A percentile compares a stretch with the other conserved stretches of the same genome.
Evolutionary conservation across 2,329 filamentous ascomycete genomes (phyloP).

Genomic region (Alternaria brassicicola): DNA sequence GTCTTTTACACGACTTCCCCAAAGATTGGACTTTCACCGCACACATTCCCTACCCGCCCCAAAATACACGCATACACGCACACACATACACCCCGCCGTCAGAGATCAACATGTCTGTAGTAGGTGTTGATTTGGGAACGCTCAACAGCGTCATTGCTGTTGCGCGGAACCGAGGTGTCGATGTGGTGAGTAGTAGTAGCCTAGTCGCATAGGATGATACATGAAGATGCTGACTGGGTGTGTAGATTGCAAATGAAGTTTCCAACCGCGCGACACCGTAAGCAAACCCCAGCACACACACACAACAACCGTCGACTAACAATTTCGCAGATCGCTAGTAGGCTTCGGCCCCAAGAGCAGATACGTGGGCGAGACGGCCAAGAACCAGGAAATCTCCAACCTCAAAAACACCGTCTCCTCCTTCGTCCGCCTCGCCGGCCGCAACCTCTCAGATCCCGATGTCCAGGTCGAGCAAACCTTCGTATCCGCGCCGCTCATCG

Average conservation of each 20-base stretch:
- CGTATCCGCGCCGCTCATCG: slow-evolving; percentile 82
- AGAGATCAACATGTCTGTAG: slow-evolving; percentile 62
- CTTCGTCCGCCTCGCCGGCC: slow-evolving; percentile 90
- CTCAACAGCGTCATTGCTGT: slow-evolving; percentile 98
- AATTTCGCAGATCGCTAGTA: slow-evolving; percentile 71
- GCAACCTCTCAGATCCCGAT: slow-evolving; percentile 87
- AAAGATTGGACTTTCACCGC: slow-evolving; percentile 3
- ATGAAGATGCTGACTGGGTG: slow-evolving; percentile 39
- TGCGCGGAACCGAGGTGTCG: slow-evolving; percentile 96
- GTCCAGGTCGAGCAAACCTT: slow-evolving; percentile 90
- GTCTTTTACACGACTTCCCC: slow-evolving; percentile 13
- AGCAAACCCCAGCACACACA: slow-evolving; percentile 53
- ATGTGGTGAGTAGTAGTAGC: slow-evolving; percentile 83
- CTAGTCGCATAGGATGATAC: background rate
- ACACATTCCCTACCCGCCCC: slow-evolving; percentile 13
- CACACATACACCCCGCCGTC: slow-evolving; percentile 39
- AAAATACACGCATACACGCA: slow-evolving; percentile 35
- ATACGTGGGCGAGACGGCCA: slow-evolving; percentile 92
- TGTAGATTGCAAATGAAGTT: slow-evolving; percentile 96
- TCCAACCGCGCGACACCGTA: slow-evolving; percentile 98
- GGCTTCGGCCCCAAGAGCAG: slow-evolving; percentile 93
- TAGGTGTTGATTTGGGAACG: slow-evolving; percentile 92
- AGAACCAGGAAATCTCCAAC: slow-evolving; percentile 99
- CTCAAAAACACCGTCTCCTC: slow-evolving; percentile 97
- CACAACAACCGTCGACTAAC: slow-evolving; percentile 18